phyloP scores from a whole-genome alignment of 176 grass and related monocot genomes.

The bread wheat (Triticum aestivum) region DNA sequence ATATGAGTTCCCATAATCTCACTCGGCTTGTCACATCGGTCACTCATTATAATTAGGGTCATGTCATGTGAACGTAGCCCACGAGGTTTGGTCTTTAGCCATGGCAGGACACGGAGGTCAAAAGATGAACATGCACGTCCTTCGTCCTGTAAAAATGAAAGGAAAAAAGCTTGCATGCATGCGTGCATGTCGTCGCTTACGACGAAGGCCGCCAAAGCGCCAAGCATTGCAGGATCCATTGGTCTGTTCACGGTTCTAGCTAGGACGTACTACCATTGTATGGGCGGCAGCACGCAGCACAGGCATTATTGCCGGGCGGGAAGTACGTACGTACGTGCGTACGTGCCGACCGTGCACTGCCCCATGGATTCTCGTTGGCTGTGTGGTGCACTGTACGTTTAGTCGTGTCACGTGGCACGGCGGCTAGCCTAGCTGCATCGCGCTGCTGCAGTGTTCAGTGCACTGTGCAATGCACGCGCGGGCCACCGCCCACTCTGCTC shows the following conservation, averaged over 20 bases:
- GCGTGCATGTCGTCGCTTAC: neutral
- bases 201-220: neutral
- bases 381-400: neutral
- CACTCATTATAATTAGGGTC: neutral
- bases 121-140: neutral
- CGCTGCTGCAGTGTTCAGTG: neutral
- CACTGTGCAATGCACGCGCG: neutral
- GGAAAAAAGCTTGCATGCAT: neutral
- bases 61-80: slow-evolving; percentile 8
- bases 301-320: neutral
- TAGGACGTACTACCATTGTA: neutral
- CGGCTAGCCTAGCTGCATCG: too few relatives aligned
- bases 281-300: neutral
- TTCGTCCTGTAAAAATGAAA: neutral
- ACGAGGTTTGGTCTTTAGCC: slow-evolving; percentile 24
- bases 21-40: neutral
- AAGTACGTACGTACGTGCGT: neutral
- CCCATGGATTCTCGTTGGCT: neutral
- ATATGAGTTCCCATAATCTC: neutral
- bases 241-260: neutral
- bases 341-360: neutral
- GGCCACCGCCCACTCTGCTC: too few relatives aligned
- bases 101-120: neutral
- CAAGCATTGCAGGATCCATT: neutral
- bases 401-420: neutral